Evolutionary conservation across 176 grass and related monocot species (phyloP).

Genomic region (Otatea glauca): DNA sequence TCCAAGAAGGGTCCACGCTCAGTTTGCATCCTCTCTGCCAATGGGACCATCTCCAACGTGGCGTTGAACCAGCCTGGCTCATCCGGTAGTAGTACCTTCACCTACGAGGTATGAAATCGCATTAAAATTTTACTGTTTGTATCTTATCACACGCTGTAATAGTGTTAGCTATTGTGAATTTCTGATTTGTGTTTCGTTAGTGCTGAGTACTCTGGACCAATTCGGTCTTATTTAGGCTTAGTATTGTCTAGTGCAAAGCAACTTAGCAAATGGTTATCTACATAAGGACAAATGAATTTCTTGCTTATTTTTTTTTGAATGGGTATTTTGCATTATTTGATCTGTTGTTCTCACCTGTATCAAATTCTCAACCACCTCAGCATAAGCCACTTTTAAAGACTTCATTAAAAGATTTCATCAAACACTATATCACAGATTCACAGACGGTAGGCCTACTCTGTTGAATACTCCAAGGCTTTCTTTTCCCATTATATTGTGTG

Average conservation of each 20-base stretch:
- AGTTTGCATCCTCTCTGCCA: constrained; percentile 70
- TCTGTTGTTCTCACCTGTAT: neutral
- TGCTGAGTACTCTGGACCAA: neutral
- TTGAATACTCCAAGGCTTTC: neutral
- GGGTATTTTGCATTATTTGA: neutral
- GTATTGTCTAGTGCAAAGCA: neutral
- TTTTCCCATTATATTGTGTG: neutral
- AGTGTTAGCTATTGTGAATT: neutral
- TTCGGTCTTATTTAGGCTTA: neutral
- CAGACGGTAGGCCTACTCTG: neutral
- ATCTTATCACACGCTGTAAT: neutral
- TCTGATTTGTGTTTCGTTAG: neutral
- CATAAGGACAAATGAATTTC: neutral
- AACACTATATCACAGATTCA: neutral
- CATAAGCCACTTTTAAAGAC: neutral
- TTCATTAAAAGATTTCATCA: neutral
- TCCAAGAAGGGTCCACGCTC: constrained; percentile 86
- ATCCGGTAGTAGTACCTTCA: constrained; percentile 66
- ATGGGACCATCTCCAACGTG: constrained; percentile 87
- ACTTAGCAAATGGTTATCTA: neutral
- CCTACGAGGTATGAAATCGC: constrained; percentile 64
- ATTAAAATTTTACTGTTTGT: neutral
- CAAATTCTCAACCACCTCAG: neutral
- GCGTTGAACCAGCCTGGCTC: constrained; percentile 64
- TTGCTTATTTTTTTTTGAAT: neutral